These are phyloP conservation scores for Apiospora aurea DNA, from an alignment of 2,329 filamentous ascomycete genomes.

Conservation along the genomic window DNA sequence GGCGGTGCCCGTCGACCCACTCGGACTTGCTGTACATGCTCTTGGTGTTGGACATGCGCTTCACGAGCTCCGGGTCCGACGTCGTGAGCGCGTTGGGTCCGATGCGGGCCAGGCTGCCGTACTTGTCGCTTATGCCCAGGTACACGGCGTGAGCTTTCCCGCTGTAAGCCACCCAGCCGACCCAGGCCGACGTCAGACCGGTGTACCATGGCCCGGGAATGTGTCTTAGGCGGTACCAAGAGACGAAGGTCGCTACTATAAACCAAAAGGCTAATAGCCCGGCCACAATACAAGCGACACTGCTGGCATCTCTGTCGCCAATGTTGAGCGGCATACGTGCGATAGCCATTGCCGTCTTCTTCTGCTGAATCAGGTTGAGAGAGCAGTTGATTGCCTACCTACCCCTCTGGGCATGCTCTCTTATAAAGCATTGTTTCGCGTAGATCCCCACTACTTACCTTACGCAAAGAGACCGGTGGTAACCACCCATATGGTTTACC, in stretches of 20 bases:
- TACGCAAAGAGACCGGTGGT: neutral
- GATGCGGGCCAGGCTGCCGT: conserved; percentile 33
- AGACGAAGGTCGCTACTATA: conserved; percentile 25
- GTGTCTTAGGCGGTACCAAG: conserved; percentile 34
- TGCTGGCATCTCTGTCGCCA: neutral
- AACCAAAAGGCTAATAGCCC: conserved; percentile 23
- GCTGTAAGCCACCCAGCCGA: conserved; percentile 26
- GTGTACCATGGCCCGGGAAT: conserved; percentile 32
- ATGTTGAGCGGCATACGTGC: neutral
- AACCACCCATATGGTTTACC: neutral
- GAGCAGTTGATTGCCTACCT: neutral
- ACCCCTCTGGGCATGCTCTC: neutral
- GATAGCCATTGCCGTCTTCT: neutral
- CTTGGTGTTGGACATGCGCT: conserved; percentile 30
- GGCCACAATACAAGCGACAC: neutral
- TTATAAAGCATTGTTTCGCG: neutral
- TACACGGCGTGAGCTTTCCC: conserved; percentile 24
- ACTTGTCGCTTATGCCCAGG: conserved; percentile 26
- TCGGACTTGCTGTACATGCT: conserved; percentile 31
- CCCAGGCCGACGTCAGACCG: conserved; percentile 32
- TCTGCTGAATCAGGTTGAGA: neutral
- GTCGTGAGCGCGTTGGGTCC: conserved; percentile 36
- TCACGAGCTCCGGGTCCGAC: conserved; percentile 34
- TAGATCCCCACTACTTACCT: neutral
- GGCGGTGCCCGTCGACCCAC: conserved; percentile 31